Conservation (phyloP, 2,329 filamentous ascomycete species). For the Alternaria triticina region DNA sequence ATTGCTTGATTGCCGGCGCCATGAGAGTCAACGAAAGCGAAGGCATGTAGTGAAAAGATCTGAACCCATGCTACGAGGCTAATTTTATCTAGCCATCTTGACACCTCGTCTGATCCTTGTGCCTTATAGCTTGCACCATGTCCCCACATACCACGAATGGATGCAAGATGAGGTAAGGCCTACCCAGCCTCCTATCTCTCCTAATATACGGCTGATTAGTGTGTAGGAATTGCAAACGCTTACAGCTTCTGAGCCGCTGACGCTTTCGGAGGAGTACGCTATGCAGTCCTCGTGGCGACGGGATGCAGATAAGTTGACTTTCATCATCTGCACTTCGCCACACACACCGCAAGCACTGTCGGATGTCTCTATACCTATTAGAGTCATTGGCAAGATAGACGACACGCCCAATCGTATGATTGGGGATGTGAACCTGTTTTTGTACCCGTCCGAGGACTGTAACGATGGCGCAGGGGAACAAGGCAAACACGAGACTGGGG, state of each 20-base stretch:
- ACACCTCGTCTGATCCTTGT: slow-evolving; percentile 75
- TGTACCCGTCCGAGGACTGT: slow-evolving; percentile 55
- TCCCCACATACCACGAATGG: slow-evolving; percentile 84
- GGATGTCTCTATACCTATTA: not conserved
- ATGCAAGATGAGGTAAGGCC: slow-evolving; percentile 76
- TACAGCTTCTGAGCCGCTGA: slow-evolving; percentile 86
- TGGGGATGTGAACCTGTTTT: slow-evolving; percentile 69
- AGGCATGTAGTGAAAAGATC: slow-evolving; percentile 27
- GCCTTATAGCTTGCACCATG: slow-evolving; percentile 83
- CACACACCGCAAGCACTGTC: not conserved
- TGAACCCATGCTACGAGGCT: not conserved
- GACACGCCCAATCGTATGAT: slow-evolving; percentile 62
- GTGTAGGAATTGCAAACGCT: slow-evolving; percentile 71
- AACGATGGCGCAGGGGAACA: slow-evolving; percentile 9
- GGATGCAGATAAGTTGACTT: slow-evolving; percentile 87
- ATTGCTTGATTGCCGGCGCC: not conserved
- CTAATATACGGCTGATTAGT: not conserved
- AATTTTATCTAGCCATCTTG: slow-evolving; percentile 63
- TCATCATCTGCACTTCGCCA: slow-evolving; percentile 71
- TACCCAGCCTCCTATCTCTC: not conserved
- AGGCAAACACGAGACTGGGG: not conserved
- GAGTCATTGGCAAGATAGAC: slow-evolving; percentile 35
- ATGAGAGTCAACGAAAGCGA: slow-evolving; percentile 54
- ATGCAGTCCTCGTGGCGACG: slow-evolving; percentile 90
- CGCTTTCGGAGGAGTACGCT: slow-evolving; percentile 79